Evolutionary conservation across 495 filamentous ascomycete species (phyloP).

Genomic region (Copromyces sp.): DNA sequence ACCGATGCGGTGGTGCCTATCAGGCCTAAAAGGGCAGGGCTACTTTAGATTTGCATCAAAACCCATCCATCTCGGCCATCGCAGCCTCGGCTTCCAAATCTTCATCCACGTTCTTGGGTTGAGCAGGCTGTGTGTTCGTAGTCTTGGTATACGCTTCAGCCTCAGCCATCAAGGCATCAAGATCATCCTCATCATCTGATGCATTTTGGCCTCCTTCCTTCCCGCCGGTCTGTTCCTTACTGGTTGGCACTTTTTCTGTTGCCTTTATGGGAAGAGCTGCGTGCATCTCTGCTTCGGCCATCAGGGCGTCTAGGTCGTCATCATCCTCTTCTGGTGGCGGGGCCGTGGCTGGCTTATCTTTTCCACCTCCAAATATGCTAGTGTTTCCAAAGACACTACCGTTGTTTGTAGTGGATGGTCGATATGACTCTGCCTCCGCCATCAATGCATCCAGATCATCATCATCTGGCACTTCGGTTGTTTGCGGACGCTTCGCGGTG

Average conservation of each 20-base stretch:
- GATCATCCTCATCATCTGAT: conserved; percentile 8
- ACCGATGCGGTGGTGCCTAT: background rate
- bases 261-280: background rate
- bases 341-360: background rate
- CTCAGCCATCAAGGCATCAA: conserved; percentile 18
- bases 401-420: background rate
- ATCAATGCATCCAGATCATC: conserved; percentile 46
- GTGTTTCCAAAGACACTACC: background rate
- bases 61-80: conserved; percentile 55
- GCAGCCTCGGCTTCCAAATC: conserved; percentile 52
- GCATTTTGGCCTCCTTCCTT: conserved; percentile 6
- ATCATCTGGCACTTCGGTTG: conserved; percentile 25
- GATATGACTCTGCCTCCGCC: conserved; percentile 34
- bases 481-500: background rate
- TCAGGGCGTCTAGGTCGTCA: conserved; percentile 35
- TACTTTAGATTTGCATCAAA: conserved; percentile 36
- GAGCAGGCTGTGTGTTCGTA: background rate
- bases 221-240: background rate
- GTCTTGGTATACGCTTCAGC: conserved; percentile 4
- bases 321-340: conserved; percentile 1
- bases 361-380: conserved; percentile 15
- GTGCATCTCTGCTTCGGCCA: conserved; percentile 33
- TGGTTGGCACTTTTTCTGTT: background rate
- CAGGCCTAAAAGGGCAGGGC: background rate
- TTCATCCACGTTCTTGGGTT: conserved; percentile 3